Percentiles rank a stretch among this genome's conserved stretches.
Evolutionary conservation across 352 stramenopile genomes (phyloP).

Genomic region (Phytophthora rubi): DNA sequence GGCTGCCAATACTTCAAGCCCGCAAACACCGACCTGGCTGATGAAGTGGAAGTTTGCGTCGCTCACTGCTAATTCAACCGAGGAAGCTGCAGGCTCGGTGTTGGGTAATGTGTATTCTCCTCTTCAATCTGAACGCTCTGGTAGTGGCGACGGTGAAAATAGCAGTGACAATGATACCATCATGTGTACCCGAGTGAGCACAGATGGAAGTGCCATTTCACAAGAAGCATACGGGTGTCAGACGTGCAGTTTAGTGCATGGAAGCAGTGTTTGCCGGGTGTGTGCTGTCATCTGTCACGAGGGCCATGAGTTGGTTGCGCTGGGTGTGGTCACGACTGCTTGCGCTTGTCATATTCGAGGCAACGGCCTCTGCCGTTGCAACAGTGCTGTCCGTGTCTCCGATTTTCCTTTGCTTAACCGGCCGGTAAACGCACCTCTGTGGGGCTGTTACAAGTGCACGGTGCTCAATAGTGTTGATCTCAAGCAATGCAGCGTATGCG

Average conservation of each 20-base stretch:
- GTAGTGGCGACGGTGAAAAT: slow-evolving; percentile 13
- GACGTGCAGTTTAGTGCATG: slow-evolving; percentile 80
- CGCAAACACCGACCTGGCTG: slow-evolving; percentile 26
- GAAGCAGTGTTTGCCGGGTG: slow-evolving; percentile 61
- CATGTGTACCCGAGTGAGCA: slow-evolving; percentile 70
- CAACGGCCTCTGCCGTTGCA: slow-evolving; percentile 61
- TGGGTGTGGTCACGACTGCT: slow-evolving; percentile 69
- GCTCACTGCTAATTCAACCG: slow-evolving; percentile 11
- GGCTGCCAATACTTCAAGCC: slow-evolving; percentile 3
- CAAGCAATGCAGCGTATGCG: slow-evolving; percentile 72
- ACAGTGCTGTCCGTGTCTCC: slow-evolving; percentile 38
- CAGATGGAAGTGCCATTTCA: slow-evolving; percentile 81
- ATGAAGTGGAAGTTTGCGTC: slow-evolving; percentile 48
- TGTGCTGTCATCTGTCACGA: slow-evolving; percentile 84
- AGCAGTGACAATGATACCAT: slow-evolving; percentile 34
- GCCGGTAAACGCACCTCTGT: slow-evolving; percentile 54
- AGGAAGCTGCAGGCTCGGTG: slow-evolving; percentile 29
- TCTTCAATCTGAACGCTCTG: slow-evolving; percentile 29
- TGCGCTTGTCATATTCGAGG: slow-evolving; percentile 75
- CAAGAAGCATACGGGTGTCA: slow-evolving; percentile 85
- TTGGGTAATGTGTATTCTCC: slow-evolving; percentile 51
- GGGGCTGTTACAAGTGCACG: slow-evolving; percentile 85
- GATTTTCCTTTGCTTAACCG: slow-evolving; percentile 49
- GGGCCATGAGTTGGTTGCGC: slow-evolving; percentile 80
- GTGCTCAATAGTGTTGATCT: slow-evolving; percentile 73